Base-by-base conservation (phyloP, 768 basidiomycete genomes). In the Auricularia cornea region DNA sequence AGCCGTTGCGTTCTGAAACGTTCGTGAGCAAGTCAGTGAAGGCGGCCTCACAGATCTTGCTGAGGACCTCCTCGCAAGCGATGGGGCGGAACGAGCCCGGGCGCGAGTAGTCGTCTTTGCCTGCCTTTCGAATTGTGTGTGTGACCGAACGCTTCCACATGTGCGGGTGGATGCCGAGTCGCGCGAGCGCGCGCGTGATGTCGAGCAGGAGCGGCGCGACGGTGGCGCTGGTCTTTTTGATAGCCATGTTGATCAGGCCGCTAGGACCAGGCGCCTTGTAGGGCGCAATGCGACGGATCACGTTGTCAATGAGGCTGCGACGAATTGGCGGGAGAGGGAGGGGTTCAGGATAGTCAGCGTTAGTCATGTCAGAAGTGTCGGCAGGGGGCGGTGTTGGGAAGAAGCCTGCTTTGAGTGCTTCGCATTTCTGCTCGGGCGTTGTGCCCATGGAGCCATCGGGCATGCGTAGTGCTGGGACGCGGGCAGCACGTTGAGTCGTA, bases 1-100 rank as follows among this genome's bases (percentile, higher is more conserved):
- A 65, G 0, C 71, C n/a, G 31, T 75, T 65, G 4, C 65, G 35
- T 65, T 82, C 76, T 0, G 69, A 61, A 1, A 73, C 18, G 23
- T 64, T 62, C 0, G 65, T 60, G 0, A 79, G 30, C 18, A 71
- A 64, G 3, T 72, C 69, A 18, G 72, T 65, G 0, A 74, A 51
- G 0, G 64, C 61, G 11, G 68, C 28, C 5, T 68, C 66, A 0
- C 74, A 72, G 0, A 75, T 20, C 48, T 79, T 80, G 0, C 63
- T 70, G 0, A 71, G 60, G 0, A 72, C 73, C 51, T 75, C 65
- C 1, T 78, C 68, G 0, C 80, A 73, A 0, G 72, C 73, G 2
- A 82, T 78, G 0, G 78, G 80, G 0, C 73, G 62, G 48, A 76
- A 77, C 0, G 77, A 71, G 32, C 74, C 76, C 0, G 78, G 62